These are phyloP conservation scores for Agrocybe chaxingu DNA, from an alignment of 768 basidiomycete genomes.

Conservation along the genomic window DNA sequence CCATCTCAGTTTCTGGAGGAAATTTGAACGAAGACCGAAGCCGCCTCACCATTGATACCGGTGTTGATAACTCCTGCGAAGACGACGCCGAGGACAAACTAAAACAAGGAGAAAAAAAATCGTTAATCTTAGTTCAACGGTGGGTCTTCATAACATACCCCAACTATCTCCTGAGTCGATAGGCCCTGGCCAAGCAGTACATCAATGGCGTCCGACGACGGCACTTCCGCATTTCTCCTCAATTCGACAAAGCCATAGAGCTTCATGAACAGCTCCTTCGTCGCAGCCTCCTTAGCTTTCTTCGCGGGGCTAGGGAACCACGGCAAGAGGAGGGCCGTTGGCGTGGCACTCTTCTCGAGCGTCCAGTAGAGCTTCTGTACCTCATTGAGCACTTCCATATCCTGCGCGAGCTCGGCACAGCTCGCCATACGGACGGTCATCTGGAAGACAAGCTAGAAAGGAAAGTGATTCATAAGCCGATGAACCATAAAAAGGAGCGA, in stretches of 20 bases:
- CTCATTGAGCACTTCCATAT: constrained; percentile 17
- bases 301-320: constrained; percentile 33
- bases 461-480: neutral
- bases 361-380: constrained; percentile 25
- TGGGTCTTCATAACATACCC: constrained; percentile 12
- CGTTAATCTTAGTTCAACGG: neutral
- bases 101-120: neutral
- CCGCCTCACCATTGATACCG: constrained; percentile 29
- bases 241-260: constrained; percentile 25
- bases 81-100: constrained; percentile 30
- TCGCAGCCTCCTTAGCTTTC: constrained; percentile 26
- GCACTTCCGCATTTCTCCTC: constrained; percentile 21
- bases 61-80: constrained; percentile 36
- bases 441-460: constrained; percentile 30
- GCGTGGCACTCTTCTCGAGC: constrained; percentile 34
- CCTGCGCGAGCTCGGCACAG: constrained; percentile 30
- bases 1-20: neutral
- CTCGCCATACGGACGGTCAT: constrained; percentile 34
- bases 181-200: constrained; percentile 27
- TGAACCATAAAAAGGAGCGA: neutral
- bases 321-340: constrained; percentile 28
- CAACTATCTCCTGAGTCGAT: constrained; percentile 23
- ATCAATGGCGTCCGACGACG: constrained; percentile 32
- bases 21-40: neutral
- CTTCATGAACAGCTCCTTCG: constrained; percentile 25